Evolutionary conservation across 2,329 filamentous ascomycete genomes (phyloP), one percentile per base, ranked within the genome.

Genomic region (Exophiala oligosperma): DNA sequence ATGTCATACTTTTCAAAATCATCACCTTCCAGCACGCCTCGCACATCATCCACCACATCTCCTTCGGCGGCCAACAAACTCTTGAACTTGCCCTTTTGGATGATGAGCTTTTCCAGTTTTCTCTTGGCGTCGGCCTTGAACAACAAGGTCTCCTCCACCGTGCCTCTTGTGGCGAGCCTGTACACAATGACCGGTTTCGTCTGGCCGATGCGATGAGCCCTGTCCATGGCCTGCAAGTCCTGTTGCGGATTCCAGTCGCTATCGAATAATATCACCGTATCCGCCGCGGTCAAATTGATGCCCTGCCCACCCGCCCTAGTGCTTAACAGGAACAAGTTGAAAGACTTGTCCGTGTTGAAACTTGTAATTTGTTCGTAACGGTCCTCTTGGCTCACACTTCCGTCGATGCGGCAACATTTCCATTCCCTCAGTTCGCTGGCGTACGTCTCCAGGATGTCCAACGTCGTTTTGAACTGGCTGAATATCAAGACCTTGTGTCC

Each of bases 171-270:
- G 0, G 94, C 93, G 35, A 99, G 86, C 1, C 94, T 88, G 73
- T 95, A 99, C 0, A 99, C 89, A 21, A 99, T 85, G 1, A 99
- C 94, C 0, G 94, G 94, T 2, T 88, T 83, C 0, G 87, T 96
- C 72, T 99, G 94, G 0, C 94, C 94, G 62, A 99, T 97, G 11
- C 94, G 86, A 71, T 99, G 94, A 0, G 91, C 92, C 4, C 94
- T 90, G 69, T 99, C 94, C 74, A 97, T 94, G 0, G 94, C 94
- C 70, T 99, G 94, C 0, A 99, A 80, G 72, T 99, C 94, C 70
- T 97, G 93, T 71, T 99, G 94, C 0, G 94, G 94, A 67, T 99
- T 99, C 86, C 93, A 97, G 68, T 96, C 85, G 8, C 81, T 86
- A 72, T 97, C 93, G 66, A 94, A 97, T 0, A 97, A 79, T 47